Conservation (phyloP, 73 alveolate genomes). For the Paramecium sexaurelia region DNA sequence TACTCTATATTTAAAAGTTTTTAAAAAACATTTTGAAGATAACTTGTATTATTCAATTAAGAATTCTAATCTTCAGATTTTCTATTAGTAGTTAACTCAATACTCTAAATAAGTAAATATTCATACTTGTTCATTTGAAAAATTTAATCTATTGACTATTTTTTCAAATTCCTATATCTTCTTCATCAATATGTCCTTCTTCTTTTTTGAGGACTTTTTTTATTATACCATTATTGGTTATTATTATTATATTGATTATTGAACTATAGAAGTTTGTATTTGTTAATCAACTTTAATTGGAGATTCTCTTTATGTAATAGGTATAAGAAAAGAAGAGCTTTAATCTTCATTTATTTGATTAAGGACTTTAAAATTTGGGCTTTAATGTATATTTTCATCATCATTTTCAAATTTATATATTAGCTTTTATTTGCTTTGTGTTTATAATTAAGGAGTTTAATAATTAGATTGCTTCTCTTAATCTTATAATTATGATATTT, state of each 20-base stretch:
- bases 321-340: background rate
- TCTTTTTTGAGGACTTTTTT: conserved; percentile 1
- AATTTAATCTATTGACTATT: background rate
- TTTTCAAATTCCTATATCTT: conserved; percentile 1
- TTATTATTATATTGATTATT: background rate
- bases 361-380: background rate
- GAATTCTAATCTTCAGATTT: background rate
- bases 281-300: background rate
- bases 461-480: background rate
- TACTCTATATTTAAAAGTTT: background rate
- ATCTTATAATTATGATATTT: background rate
- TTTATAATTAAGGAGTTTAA: conserved; percentile 17
- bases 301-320: background rate
- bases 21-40: background rate
- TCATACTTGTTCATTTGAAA: conserved; percentile 2
- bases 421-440: background rate
- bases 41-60: background rate
- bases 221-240: background rate
- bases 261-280: background rate
- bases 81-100: conserved; percentile 4
- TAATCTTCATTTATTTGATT: background rate
- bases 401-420: conserved; percentile 23
- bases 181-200: background rate
- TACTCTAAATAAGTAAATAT: background rate
- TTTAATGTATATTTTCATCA: background rate